Percentiles rank a stretch among this genome's conserved stretches.
Evolutionary conservation across 257 asterid genomes (phyloP).

Genomic region (Nicotiana undulata): DNA sequence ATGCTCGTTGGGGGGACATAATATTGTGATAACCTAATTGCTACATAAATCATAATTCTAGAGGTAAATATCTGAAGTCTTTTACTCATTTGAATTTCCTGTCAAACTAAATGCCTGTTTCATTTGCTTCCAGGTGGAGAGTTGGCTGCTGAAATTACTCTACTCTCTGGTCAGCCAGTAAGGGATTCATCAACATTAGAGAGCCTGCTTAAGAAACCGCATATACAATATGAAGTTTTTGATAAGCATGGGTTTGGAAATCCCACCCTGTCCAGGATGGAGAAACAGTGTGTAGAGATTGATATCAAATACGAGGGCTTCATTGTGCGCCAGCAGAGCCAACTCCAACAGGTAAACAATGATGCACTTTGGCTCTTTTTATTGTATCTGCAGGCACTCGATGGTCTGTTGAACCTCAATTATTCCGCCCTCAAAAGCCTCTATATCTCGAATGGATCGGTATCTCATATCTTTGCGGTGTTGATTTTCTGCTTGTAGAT

Average conservation of each 20-base stretch:
- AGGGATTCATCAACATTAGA: conserved; percentile 77
- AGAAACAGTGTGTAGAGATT: conserved; percentile 85
- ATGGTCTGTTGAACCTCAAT: not conserved
- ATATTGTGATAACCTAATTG: not conserved
- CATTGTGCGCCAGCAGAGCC: conserved; percentile 79
- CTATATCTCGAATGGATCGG: not conserved
- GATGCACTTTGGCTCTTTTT: not conserved
- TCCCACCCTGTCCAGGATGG: conserved; percentile 55
- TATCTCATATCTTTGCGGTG: not conserved
- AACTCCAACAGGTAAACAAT: conserved; percentile 74
- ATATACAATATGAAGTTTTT: conserved; percentile 58
- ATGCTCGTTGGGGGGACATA: not conserved
- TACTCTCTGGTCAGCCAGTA: conserved; percentile 76
- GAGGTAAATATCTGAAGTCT: not conserved
- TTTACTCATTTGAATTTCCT: not conserved
- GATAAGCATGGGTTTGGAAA: conserved; percentile 95
- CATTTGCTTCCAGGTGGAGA: conserved; percentile 53
- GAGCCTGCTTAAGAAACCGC: conserved; percentile 95
- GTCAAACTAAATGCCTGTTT: not conserved
- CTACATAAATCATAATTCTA: not conserved
- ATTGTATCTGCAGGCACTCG: not conserved
- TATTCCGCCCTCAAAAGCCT: not conserved
- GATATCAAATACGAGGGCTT: conserved; percentile 96
- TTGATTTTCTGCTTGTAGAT: conserved; percentile 44
- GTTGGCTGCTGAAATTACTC: conserved; percentile 62